Base-by-base conservation (phyloP, 768 basidiomycete species). In the Amanita exitialis region DNA sequence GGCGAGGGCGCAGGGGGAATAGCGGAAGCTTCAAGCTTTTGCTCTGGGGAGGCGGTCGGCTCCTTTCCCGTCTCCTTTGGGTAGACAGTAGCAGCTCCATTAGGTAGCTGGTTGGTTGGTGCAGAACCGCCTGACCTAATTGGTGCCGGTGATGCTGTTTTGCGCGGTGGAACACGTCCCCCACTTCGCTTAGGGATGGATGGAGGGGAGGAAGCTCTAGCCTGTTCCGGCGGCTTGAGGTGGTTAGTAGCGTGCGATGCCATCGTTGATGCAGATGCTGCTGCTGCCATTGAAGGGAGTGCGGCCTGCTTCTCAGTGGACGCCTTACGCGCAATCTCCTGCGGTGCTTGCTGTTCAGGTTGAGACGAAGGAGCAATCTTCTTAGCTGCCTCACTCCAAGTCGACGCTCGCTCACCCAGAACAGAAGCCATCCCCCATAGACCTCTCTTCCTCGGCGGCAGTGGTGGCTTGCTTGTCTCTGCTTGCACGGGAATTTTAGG, bases 401-500 rank as follows among this genome's bases (percentile, higher is more conserved):
- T 78, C 1, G 67, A 74, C 35, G 80, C 82, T 35, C 71, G 69
- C 60, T 82, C 80, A 3, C 78, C 72, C 5, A 86, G 61, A 4
- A 78, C 79, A 51, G 78, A 79, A 0, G 81, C 79, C 69, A 83
- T 79, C 9, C 82, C 79, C 82, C 84, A 86, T 18, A 86, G 58
- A 1, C 80, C 78, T 48, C 77, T 69, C 50, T 78, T 71, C 52
- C 83, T 70, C 0, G 44, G 44, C 18, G 84, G 83, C 21, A 84
- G 61, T 1, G 81, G 80, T 7, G 84, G 83, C 53, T 75, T 80
- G 25, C 69, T 74, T 10, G 58, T 57, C 25, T 53, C 45, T 0
- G 53, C 48, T 3, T 45, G 32, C 4, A 60, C 44, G 9, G 57
- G 25, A 46, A 53, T 58, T 16, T 54, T 61, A 39, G 70, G 61